These are phyloP conservation scores for Cucurbita pepo DNA, from an alignment of 306 rosid genomes.

Conservation along the genomic window DNA sequence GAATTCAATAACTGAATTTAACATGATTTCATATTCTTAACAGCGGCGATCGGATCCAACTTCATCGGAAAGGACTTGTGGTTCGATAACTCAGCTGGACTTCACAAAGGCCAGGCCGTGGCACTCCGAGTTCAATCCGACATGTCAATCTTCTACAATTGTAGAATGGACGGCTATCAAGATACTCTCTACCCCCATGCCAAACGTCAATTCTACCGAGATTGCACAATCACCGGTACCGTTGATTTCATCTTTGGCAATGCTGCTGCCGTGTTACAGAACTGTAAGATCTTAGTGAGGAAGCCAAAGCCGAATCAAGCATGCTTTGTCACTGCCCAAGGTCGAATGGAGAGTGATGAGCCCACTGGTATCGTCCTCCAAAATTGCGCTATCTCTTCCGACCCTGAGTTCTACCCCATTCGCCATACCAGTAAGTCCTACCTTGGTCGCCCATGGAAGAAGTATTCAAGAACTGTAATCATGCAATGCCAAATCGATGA, in stretches of 20 bases:
- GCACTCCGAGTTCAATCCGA: slow-evolving; percentile 13
- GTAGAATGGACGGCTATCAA: slow-evolving; percentile 14
- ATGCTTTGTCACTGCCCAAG: slow-evolving; percentile 53
- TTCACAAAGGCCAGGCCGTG: slow-evolving; percentile 14
- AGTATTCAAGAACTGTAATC: slow-evolving; percentile 37
- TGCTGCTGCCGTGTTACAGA: slow-evolving; percentile 1
- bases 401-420: background rate
- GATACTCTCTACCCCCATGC: slow-evolving; percentile 18
- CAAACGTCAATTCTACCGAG: slow-evolving; percentile 15
- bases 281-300: slow-evolving; percentile 21
- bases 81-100: slow-evolving; percentile 15
- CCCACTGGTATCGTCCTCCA: slow-evolving; percentile 32
- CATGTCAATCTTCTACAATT: slow-evolving; percentile 14
- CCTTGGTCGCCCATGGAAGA: slow-evolving; percentile 59
- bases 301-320: slow-evolving; percentile 13
- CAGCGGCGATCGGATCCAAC: slow-evolving; percentile 27
- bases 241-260: slow-evolving; percentile 18
- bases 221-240: slow-evolving; percentile 14
- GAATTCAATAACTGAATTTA: too few relatives aligned
- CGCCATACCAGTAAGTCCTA: slow-evolving; percentile 8
- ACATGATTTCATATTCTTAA: background rate
- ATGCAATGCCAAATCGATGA: slow-evolving; percentile 35
- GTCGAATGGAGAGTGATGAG: slow-evolving; percentile 14
- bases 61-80: slow-evolving; percentile 28
- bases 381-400: slow-evolving; percentile 31